phyloP scores from a whole-genome alignment of 129 eudicot genomes.

The Cynara cardunculus region DNA sequence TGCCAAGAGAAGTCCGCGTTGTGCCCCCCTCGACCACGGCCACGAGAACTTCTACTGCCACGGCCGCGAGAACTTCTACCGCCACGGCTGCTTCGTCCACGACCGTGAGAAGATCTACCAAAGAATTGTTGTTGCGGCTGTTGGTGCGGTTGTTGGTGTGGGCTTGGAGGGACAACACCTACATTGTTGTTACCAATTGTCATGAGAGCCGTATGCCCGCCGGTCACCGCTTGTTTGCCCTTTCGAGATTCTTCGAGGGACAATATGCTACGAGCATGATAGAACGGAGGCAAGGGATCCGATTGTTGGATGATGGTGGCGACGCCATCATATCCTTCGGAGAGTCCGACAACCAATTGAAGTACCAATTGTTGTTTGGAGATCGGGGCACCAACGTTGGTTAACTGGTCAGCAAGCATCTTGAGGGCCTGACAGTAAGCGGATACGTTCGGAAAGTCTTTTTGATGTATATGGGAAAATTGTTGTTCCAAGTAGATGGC shows the following conservation, averaged over 20 bases:
- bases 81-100: too few species aligned
- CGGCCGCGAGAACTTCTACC: too few species aligned
- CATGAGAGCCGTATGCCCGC: background rate
- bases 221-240: background rate
- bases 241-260: background rate
- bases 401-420: background rate
- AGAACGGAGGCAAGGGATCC: background rate
- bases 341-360: background rate
- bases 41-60: too few species aligned
- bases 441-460: background rate
- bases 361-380: background rate
- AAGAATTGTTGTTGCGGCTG: too few species aligned
- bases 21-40: too few species aligned
- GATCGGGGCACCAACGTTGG: background rate
- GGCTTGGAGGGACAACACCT: too few species aligned
- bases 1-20: too few species aligned
- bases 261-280: background rate
- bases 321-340: background rate
- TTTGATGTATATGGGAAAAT: background rate
- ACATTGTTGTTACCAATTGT: background rate
- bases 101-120: too few species aligned
- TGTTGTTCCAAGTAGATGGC: background rate
- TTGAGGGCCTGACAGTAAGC: background rate
- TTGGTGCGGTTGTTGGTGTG: too few species aligned
- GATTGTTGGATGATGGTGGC: background rate